phyloP scores from a whole-genome alignment of 305 asterid genomes.

The Rubia tinctorum region DNA sequence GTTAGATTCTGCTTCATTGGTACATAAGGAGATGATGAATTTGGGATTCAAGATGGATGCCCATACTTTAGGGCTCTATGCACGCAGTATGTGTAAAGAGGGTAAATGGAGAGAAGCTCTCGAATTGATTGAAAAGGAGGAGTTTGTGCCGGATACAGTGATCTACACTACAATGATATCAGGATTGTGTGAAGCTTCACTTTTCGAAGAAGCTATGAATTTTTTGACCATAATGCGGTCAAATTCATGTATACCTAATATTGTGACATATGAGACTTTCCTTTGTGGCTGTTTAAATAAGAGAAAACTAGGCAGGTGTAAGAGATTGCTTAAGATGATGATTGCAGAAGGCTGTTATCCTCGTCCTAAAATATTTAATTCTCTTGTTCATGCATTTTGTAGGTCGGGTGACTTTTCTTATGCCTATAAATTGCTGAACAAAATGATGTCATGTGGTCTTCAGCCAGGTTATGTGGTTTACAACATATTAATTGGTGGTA shows the following conservation, averaged over 20 bases:
- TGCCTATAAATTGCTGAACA: slow-evolving; percentile 80
- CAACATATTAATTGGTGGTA: slow-evolving; percentile 83
- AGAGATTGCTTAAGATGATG: slow-evolving; percentile 85
- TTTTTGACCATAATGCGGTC: slow-evolving; percentile 73
- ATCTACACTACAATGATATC: slow-evolving; percentile 75
- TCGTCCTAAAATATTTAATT: slow-evolving; percentile 67
- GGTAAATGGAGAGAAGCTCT: slow-evolving; percentile 89
- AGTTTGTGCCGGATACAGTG: slow-evolving; percentile 64
- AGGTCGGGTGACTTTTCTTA: slow-evolving; percentile 63
- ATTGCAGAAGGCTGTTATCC: slow-evolving; percentile 94
- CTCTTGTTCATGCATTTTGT: slow-evolving; percentile 81
- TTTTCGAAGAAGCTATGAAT: slow-evolving; percentile 93
- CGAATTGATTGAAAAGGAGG: slow-evolving; percentile 74
- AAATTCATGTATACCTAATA: slow-evolving; percentile 79
- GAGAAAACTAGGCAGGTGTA: slow-evolving; percentile 81
- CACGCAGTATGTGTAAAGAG: slow-evolving; percentile 58
- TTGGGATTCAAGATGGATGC: slow-evolving; percentile 66
- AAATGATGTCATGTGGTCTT: slow-evolving; percentile 68
- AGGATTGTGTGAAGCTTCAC: slow-evolving; percentile 88
- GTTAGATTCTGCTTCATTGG: slow-evolving; percentile 62
- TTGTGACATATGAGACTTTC: slow-evolving; percentile 62
- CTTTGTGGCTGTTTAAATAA: slow-evolving; percentile 83
- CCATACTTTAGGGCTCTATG: slow-evolving; percentile 57
- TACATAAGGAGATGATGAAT: slow-evolving; percentile 71
- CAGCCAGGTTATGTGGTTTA: slow-evolving; percentile 84